A percentile compares a stretch with the other conserved stretches of the same genome.
phyloP scores from a whole-genome alignment of 192 early-diverging fungal genomes.

The Chytriomyces sp. region DNA sequence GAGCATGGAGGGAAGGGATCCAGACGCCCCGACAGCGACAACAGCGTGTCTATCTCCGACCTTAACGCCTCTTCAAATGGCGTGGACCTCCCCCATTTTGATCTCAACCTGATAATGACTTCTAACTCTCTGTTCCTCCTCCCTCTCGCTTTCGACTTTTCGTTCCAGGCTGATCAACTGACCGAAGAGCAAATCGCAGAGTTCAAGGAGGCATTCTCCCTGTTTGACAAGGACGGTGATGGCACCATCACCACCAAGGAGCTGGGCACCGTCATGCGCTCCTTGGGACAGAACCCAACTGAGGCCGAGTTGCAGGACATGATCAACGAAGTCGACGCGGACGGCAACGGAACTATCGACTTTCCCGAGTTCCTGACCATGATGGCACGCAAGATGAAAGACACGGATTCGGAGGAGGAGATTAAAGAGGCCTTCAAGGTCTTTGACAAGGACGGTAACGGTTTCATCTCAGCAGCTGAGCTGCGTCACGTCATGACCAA shows the following conservation, averaged over 20 bases:
- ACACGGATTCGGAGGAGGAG: constrained; percentile 90
- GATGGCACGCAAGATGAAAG: constrained; percentile 90
- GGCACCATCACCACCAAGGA: constrained; percentile 95
- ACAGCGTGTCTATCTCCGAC: no score
- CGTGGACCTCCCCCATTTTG: no score
- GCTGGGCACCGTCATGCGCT: constrained; percentile 96
- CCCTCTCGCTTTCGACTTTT: no score
- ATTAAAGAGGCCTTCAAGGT: constrained; percentile 97
- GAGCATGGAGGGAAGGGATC: no score
- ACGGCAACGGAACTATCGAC: constrained; percentile 95
- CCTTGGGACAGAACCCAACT: constrained; percentile 90
- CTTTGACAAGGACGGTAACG: constrained; percentile 96
- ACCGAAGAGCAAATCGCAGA: constrained; percentile 90
- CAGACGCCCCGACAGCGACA: no score
- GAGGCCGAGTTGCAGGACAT: constrained; percentile 94
- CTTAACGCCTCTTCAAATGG: no score
- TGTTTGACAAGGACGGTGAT: constrained; percentile 97
- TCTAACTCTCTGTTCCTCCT: no score
- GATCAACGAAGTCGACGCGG: constrained; percentile 95
- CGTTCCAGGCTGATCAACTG: constrained; percentile 68
- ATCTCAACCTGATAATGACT: no score
- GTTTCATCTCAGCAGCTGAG: constrained; percentile 90
- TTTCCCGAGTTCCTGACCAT: constrained; percentile 94
- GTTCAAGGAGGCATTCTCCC: constrained; percentile 85
- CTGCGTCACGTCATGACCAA: constrained; percentile 92